Evolutionary conservation across 1,139 yeast species (phyloP).

Genomic region (Nakaseomyces kungkrabaensis): DNA sequence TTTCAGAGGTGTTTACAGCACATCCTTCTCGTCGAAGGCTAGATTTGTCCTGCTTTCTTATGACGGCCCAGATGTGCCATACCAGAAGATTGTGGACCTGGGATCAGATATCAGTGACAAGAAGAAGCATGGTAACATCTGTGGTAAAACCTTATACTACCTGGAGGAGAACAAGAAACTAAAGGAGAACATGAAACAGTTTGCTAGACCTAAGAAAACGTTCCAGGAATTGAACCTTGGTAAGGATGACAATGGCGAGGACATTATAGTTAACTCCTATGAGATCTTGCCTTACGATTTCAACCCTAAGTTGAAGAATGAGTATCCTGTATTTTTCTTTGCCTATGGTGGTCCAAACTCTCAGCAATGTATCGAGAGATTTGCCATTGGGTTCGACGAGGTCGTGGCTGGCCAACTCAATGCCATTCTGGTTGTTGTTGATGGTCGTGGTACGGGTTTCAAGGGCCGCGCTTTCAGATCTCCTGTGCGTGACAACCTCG

Average conservation of each 20-base stretch:
- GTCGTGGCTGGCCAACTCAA: constrained; percentile 59
- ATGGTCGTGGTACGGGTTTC: constrained; percentile 76
- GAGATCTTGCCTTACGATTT: constrained; percentile 61
- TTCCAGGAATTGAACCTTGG: constrained; percentile 44
- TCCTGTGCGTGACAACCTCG: constrained; percentile 54
- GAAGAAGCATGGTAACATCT: constrained; percentile 15
- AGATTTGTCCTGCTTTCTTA: constrained; percentile 51
- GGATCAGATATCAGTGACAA: constrained; percentile 16
- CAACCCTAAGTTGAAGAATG: constrained; percentile 36
- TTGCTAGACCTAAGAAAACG: constrained; percentile 40
- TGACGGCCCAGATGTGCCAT: constrained; percentile 59
- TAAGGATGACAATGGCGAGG: constrained; percentile 35
- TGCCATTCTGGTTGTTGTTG: constrained; percentile 70
- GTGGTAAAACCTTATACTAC: constrained; percentile 27
- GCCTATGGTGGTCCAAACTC: constrained; percentile 84
- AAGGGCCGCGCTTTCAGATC: constrained; percentile 53
- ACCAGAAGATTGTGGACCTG: constrained; percentile 54
- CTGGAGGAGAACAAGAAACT: constrained; percentile 45
- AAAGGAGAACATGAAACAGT: constrained; percentile 32
- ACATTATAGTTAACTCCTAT: constrained; percentile 41
- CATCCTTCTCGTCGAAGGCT: constrained; percentile 60
- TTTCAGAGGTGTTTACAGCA: constrained; percentile 56
- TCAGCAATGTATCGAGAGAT: constrained; percentile 49
- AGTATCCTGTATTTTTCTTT: constrained; percentile 60
- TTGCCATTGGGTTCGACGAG: constrained; percentile 48